These are phyloP conservation scores for Cardiospermum halicacabum DNA, from an alignment of 345 rosid genomes.

Conservation along the genomic window DNA sequence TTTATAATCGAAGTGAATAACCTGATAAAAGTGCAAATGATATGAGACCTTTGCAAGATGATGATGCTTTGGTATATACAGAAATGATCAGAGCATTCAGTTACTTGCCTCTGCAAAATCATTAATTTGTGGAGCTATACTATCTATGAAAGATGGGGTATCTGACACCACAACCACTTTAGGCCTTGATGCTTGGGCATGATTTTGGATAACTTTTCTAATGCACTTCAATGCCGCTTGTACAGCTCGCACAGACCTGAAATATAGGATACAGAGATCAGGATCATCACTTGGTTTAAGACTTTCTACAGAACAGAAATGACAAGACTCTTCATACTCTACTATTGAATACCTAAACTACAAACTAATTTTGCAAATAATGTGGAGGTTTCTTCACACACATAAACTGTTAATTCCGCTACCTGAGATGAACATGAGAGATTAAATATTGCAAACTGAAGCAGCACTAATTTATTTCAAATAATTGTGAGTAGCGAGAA, in stretches of 20 bases:
- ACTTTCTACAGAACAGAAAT: background rate
- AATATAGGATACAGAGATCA: slow-evolving; percentile 11
- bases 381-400: background rate
- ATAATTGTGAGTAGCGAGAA: background rate
- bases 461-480: background rate
- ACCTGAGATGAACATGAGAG: background rate
- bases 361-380: background rate
- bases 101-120: slow-evolving; percentile 76
- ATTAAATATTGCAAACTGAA: background rate
- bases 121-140: slow-evolving; percentile 45
- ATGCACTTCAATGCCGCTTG: slow-evolving; percentile 70
- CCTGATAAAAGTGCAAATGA: slow-evolving; percentile 41
- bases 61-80: slow-evolving; percentile 3
- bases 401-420: too few relatives aligned
- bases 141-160: slow-evolving; percentile 65
- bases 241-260: slow-evolving; percentile 76
- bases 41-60: slow-evolving; percentile 3
- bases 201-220: slow-evolving; percentile 42
- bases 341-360: background rate
- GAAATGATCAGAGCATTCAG: background rate
- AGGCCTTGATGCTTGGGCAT: slow-evolving; percentile 39
- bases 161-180: slow-evolving; percentile 82
- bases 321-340: background rate
- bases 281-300: slow-evolving; percentile 12
- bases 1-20: slow-evolving; percentile 75